A percentile compares a stretch with the other conserved stretches of the same genome.
phyloP scores from a whole-genome alignment of 2,329 filamentous ascomycete species.

The Plenodomus biglobosus region DNA sequence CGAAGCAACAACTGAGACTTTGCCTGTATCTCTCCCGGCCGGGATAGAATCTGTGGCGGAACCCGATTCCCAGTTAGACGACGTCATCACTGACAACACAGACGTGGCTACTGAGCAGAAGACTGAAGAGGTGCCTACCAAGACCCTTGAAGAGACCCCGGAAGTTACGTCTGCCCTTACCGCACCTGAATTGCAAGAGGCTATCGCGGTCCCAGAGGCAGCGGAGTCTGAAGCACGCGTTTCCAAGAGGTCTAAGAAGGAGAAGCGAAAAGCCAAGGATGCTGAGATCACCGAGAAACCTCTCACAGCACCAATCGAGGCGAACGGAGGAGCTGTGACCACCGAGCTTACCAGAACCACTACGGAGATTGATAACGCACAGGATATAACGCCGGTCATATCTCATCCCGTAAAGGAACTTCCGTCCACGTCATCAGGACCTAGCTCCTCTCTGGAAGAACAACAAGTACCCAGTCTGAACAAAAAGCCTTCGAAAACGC shows the following conservation, averaged over 20 bases:
- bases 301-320: background rate
- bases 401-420: background rate
- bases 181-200: background rate
- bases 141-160: background rate
- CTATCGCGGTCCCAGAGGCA: background rate
- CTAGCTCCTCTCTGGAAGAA: conserved; percentile 6
- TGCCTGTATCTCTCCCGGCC: background rate
- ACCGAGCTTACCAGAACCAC: background rate
- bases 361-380: background rate
- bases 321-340: background rate
- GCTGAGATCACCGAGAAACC: background rate
- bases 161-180: background rate
- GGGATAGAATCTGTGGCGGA: background rate
- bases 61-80: background rate
- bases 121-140: background rate
- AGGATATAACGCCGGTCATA: background rate
- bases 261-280: conserved; percentile 18
- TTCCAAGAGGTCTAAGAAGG: conserved; percentile 20
- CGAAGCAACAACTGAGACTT: background rate
- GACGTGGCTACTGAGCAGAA: background rate
- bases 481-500: conserved; percentile 45
- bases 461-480: conserved; percentile 22
- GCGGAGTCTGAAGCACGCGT: conserved; percentile 2
- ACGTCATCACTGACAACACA: background rate
- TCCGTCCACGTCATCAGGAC: conserved; percentile 6